Evolutionary conservation across 345 rosid genomes (phyloP).

Genomic region (Ricinus communis): DNA sequence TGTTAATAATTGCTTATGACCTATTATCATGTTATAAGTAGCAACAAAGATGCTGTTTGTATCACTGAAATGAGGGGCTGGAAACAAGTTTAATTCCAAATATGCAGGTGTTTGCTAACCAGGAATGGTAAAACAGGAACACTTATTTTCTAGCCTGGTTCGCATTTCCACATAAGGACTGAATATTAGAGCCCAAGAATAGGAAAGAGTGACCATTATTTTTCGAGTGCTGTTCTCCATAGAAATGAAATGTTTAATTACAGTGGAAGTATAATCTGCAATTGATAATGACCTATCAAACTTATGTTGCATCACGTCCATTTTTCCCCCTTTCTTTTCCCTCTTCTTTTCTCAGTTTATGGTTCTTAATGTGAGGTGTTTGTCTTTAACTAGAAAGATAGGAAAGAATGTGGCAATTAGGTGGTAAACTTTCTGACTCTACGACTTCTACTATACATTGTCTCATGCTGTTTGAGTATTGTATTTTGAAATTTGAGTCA

Average conservation of each 20-base stretch:
- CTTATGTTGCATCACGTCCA: not conserved
- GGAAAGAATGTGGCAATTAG: not conserved
- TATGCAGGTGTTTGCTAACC: not conserved
- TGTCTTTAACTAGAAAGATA: not conserved
- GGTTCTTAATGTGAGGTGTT: not conserved
- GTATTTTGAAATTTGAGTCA: not conserved
- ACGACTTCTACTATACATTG: not conserved
- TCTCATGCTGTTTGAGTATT: not conserved
- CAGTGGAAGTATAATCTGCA: not conserved
- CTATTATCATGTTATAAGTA: not conserved
- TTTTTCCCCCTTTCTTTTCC: not conserved
- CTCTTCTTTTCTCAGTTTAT: not conserved
- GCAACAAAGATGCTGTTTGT: not conserved
- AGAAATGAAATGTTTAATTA: not conserved
- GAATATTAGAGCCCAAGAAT: not conserved
- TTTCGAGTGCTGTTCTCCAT: not conserved
- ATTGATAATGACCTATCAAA: not conserved
- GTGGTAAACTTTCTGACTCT: not conserved
- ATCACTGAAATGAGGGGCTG: not conserved
- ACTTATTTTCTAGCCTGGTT: not conserved
- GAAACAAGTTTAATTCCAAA: not conserved
- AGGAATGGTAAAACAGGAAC: not conserved
- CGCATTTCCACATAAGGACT: not conserved
- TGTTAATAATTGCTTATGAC: not conserved
- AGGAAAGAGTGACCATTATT: not conserved